Evolutionary conservation across 345 rosid genomes (phyloP).

Genomic region (Barbarea vulgaris): DNA sequence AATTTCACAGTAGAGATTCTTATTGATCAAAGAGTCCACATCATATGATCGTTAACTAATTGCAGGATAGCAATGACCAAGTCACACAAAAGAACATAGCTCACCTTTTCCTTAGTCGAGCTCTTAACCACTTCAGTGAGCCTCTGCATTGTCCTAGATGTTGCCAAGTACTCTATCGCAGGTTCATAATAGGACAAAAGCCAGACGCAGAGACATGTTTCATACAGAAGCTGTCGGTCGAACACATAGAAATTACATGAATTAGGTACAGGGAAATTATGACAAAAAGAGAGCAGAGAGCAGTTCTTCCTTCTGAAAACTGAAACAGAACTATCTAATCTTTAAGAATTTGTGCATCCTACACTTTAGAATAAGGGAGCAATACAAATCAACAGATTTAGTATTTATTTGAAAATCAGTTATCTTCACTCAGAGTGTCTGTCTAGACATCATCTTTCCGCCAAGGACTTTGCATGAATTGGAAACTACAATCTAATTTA

Average conservation of each 20-base stretch:
- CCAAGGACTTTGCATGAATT: neutral
- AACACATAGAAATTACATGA: conserved; percentile 15
- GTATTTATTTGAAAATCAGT: neutral
- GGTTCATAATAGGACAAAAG: conserved; percentile 92
- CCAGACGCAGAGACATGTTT: conserved; percentile 95
- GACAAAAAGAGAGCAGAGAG: conserved; percentile 1
- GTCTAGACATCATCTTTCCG: neutral
- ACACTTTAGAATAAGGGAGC: neutral
- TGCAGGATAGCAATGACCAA: conserved; percentile 4
- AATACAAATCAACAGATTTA: conserved; percentile 7
- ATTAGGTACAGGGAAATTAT: conserved; percentile 24
- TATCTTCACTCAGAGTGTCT: neutral
- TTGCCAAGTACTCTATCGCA: conserved; percentile 83
- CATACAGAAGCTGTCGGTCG: conserved; percentile 80
- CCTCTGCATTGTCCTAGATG: conserved; percentile 79
- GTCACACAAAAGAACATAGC: conserved; percentile 30
- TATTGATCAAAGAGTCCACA: conserved; percentile 2
- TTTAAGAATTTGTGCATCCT: conserved; percentile 11
- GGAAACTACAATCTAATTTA: conserved; percentile 3
- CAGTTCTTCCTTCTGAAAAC: conserved; percentile 16
- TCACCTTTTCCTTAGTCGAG: conserved; percentile 94
- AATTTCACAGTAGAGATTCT: conserved; percentile 1
- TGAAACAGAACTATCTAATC: neutral
- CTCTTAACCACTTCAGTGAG: conserved; percentile 81
- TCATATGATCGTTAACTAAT: neutral